Evolutionary conservation across 2,329 filamentous ascomycete genomes (phyloP).

Genomic region (Apiospora koreana): DNA sequence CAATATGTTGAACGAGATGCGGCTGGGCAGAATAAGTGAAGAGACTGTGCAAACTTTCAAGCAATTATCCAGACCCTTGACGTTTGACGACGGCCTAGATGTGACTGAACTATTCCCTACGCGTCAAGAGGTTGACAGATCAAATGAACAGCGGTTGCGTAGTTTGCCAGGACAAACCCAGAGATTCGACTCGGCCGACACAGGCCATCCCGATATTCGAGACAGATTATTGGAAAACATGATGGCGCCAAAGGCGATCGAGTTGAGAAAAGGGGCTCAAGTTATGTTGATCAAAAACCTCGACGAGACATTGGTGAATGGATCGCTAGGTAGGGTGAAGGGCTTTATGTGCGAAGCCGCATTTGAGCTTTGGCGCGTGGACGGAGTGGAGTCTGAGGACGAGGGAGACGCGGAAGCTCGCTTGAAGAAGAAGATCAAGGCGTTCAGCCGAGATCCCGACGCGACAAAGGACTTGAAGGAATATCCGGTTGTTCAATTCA

Average conservation of each 20-base stretch:
- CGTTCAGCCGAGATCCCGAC: constrained; percentile 44
- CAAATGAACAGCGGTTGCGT: constrained; percentile 75
- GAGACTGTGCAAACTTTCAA: constrained; percentile 77
- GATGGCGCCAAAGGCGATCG: constrained; percentile 83
- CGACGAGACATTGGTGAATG: constrained; percentile 91
- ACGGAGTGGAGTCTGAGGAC: constrained; percentile 43
- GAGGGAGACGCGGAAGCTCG: constrained; percentile 40
- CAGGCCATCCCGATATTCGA: constrained; percentile 69
- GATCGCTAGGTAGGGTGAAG: constrained; percentile 83
- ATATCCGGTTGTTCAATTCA: constrained; percentile 85
- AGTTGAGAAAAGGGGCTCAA: constrained; percentile 88
- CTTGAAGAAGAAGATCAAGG: constrained; percentile 58
- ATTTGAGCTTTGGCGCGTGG: constrained; percentile 35
- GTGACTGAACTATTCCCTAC: constrained; percentile 95
- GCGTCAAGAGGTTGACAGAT: constrained; percentile 82
- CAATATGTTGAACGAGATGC: constrained; percentile 96
- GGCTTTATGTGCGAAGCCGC: constrained; percentile 65
- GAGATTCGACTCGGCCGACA: constrained; percentile 73
- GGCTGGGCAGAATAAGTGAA: constrained; percentile 78
- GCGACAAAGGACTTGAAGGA: constrained; percentile 52
- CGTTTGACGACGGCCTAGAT: constrained; percentile 72
- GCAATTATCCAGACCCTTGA: constrained; percentile 68
- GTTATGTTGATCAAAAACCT: constrained; percentile 99
- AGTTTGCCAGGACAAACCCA: constrained; percentile 68
- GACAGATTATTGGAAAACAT: constrained; percentile 84